Conservation (phyloP, 169 alveolate genomes). For the Cyclospora cayetanensis region DNA sequence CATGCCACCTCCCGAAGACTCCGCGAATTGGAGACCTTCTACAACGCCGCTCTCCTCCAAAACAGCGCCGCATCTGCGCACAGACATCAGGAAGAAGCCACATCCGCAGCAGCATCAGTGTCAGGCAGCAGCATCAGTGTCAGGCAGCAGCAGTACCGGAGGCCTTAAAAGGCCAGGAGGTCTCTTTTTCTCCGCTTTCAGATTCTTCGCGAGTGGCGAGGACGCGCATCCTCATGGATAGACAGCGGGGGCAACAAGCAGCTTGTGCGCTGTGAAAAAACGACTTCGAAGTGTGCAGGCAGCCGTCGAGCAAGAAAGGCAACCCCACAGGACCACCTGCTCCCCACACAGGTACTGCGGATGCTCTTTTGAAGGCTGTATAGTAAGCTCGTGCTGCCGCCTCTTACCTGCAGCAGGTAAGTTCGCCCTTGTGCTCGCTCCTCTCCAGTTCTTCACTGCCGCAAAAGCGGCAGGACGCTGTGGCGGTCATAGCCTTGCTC, state of each 20-base stretch:
- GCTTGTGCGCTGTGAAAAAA: neutral
- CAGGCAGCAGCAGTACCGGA: neutral
- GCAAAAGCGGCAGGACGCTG: conserved; percentile 60
- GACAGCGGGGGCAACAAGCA: neutral
- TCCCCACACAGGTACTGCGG: neutral
- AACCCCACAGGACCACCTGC: neutral
- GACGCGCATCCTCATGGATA: neutral
- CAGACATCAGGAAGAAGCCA: neutral
- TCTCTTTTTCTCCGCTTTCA: neutral
- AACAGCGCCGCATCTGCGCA: conserved; percentile 72
- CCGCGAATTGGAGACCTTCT: conserved; percentile 69
- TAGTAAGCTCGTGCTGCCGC: neutral
- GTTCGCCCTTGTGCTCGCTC: conserved; percentile 71
- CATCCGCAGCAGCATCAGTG: neutral
- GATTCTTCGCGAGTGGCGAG: neutral
- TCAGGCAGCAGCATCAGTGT: neutral
- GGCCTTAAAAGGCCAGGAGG: neutral
- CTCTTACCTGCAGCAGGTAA: conserved; percentile 67
- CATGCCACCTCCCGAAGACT: conserved; percentile 67
- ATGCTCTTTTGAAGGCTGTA: neutral
- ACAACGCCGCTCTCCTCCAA: conserved; percentile 70
- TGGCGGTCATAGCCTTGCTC: neutral
- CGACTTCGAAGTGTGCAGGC: neutral
- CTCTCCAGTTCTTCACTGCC: conserved; percentile 72
- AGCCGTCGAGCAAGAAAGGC: neutral